A percentile compares a stretch with the other conserved stretches of the same genome.
These are phyloP conservation scores for Trichoderma sp. DNA, from an alignment of 2,329 filamentous ascomycete species.

Conservation along the genomic window DNA sequence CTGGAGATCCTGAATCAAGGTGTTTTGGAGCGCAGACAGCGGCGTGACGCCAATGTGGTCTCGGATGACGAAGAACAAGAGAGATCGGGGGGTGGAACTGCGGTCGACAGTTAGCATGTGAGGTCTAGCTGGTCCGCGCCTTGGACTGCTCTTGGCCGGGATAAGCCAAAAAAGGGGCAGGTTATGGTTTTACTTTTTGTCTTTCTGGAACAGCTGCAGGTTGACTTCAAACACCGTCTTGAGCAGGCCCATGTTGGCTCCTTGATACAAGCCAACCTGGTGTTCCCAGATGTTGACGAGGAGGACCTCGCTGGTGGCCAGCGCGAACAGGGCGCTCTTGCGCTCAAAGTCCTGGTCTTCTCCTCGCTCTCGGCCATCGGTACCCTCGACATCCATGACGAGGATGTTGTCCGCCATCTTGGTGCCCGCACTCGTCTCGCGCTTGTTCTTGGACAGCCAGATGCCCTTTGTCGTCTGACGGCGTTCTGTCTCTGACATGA, in stretches of 20 bases:
- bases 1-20: constrained; percentile 83
- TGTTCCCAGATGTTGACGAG: constrained; percentile 99
- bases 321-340: constrained; percentile 94
- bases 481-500: constrained; percentile 94
- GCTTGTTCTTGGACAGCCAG: constrained; percentile 98
- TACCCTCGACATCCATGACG: constrained; percentile 99
- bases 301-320: constrained; percentile 95
- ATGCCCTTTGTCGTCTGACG: constrained; percentile 98
- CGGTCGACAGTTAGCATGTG: constrained; percentile 21
- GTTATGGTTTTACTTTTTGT: constrained; percentile 70
- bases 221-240: constrained; percentile 99
- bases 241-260: constrained; percentile 96
- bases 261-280: constrained; percentile 96
- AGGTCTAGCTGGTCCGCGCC: background rate
- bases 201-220: constrained; percentile 92
- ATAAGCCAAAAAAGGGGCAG: constrained; percentile 29
- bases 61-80: constrained; percentile 98
- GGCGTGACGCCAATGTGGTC: constrained; percentile 94
- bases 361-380: constrained; percentile 91
- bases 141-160: constrained; percentile 8
- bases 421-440: constrained; percentile 51
- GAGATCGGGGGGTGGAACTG: constrained; percentile 82
- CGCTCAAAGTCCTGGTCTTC: constrained; percentile 99
- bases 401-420: constrained; percentile 96
- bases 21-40: constrained; percentile 84